Evolutionary conservation across 2,329 filamentous ascomycete genomes (phyloP).

Genomic region (Paracoccidioides brasiliensis): DNA sequence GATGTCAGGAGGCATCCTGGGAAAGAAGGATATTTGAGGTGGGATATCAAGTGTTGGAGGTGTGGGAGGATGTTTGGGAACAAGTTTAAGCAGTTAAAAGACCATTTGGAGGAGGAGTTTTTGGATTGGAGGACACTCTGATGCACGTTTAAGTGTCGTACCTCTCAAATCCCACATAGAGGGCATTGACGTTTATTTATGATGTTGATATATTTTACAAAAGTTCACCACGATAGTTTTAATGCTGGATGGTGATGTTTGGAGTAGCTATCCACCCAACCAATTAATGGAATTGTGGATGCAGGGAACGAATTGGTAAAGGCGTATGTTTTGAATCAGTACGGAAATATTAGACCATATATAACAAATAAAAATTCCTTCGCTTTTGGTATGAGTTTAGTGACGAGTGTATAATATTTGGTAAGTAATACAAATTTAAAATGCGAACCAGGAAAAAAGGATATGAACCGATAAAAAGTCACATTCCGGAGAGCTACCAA

Average conservation of each 20-base stretch:
- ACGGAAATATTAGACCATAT: neutral
- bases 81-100: constrained; percentile 59
- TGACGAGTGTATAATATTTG: neutral
- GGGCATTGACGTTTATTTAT: neutral
- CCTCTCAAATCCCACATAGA: neutral
- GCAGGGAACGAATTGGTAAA: neutral
- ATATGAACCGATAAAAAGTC: neutral
- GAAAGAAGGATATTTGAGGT: constrained; percentile 45
- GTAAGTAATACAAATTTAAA: constrained; percentile 2
- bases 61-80: constrained; percentile 64
- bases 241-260: neutral
- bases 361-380: neutral
- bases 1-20: constrained; percentile 50
- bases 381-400: neutral
- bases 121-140: constrained; percentile 51
- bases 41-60: constrained; percentile 69
- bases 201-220: neutral
- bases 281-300: neutral
- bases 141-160: neutral
- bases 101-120: constrained; percentile 63
- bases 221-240: neutral
- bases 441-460: neutral
- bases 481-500: neutral
- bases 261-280: neutral
- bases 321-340: neutral